These are phyloP conservation scores for Auricularia sp. DNA, from an alignment of 768 basidiomycete species.

Conservation along the genomic window DNA sequence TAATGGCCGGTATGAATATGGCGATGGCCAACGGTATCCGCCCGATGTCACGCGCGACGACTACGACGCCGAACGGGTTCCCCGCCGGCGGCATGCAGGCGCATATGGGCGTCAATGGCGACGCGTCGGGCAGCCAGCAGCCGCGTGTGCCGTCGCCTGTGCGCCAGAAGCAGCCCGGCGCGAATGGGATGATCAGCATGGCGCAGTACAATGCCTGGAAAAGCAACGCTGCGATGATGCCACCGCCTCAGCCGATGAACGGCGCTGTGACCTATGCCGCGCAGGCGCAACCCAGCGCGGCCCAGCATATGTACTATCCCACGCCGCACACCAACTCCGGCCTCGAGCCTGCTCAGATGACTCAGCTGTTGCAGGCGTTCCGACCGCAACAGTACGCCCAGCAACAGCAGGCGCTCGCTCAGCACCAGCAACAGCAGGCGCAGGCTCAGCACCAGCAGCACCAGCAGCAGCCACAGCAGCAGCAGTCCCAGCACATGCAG, in stretches of 20 bases:
- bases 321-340: neutral
- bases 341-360: neutral
- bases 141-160: neutral
- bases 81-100: neutral
- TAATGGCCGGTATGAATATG: neutral
- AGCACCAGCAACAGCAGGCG: constrained; percentile 24
- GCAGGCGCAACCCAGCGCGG: neutral
- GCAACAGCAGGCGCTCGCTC: constrained; percentile 20
- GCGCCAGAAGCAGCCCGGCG: neutral
- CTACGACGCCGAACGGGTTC: neutral
- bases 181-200: neutral
- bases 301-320: neutral
- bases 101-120: neutral
- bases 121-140: neutral
- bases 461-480: constrained; percentile 12
- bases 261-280: neutral
- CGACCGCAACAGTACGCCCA: constrained; percentile 19
- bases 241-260: neutral
- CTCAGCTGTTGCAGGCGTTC: neutral
- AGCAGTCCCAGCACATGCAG: neutral
- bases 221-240: neutral
- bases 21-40: neutral
- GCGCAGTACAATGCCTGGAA: neutral
- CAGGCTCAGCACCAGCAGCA: constrained; percentile 3
- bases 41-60: neutral